Evolutionary conservation across 768 basidiomycete genomes (phyloP).

Genomic region (Rhizopogon roseolus): DNA sequence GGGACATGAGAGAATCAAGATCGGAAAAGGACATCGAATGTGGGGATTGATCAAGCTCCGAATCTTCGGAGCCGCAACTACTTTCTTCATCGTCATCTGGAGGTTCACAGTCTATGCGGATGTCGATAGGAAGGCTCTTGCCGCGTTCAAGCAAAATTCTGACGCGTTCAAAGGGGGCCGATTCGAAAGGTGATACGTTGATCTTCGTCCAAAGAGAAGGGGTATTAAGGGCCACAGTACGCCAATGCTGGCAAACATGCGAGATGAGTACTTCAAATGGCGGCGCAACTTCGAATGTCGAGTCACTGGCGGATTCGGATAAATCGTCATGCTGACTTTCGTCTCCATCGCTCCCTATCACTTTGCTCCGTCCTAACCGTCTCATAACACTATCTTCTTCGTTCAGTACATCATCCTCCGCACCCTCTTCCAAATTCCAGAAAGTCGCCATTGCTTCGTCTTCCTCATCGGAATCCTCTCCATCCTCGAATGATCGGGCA

Average conservation of each 20-base stretch:
- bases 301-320: neutral
- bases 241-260: slow-evolving; percentile 61
- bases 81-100: slow-evolving; percentile 19
- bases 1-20: slow-evolving; percentile 19
- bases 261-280: slow-evolving; percentile 53
- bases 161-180: slow-evolving; percentile 40
- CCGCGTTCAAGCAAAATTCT: slow-evolving; percentile 47
- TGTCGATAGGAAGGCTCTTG: slow-evolving; percentile 47
- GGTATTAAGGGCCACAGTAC: slow-evolving; percentile 44
- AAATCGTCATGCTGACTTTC: neutral
- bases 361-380: neutral
- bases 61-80: slow-evolving; percentile 21
- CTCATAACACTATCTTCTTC: slow-evolving; percentile 10
- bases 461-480: slow-evolving; percentile 28
- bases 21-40: slow-evolving; percentile 17
- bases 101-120: slow-evolving; percentile 42
- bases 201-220: slow-evolving; percentile 55
- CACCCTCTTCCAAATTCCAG: slow-evolving; percentile 32
- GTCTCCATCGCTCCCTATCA: neutral
- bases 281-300: slow-evolving; percentile 8
- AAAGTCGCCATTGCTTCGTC: slow-evolving; percentile 19
- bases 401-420: slow-evolving; percentile 21
- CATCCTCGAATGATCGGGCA: slow-evolving; percentile 30
- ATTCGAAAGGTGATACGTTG: slow-evolving; percentile 13
- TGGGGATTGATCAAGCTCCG: slow-evolving; percentile 16